Conservation (phyloP, 768 basidiomycete species). For the Trametes cinnabarina region DNA sequence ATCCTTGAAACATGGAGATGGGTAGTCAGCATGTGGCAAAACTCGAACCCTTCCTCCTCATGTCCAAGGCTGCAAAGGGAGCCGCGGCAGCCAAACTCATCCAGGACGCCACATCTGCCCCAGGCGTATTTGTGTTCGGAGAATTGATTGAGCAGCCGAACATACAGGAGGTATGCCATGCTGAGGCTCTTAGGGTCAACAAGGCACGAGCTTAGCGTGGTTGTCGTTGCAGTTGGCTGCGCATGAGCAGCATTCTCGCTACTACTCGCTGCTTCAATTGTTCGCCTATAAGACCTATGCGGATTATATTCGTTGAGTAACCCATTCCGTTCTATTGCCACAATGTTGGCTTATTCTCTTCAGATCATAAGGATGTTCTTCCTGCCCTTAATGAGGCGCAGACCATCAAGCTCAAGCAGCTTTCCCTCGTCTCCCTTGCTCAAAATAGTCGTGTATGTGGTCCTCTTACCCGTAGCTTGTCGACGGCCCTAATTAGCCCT, state of each 20-base stretch:
- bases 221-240: conserved; percentile 71
- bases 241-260: conserved; percentile 61
- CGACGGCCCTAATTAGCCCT: neutral
- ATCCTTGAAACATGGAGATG: conserved; percentile 37
- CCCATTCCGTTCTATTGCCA: neutral
- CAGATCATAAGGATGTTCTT: conserved; percentile 66
- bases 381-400: conserved; percentile 74
- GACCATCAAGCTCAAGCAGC: conserved; percentile 85
- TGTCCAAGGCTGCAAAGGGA: conserved; percentile 89
- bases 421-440: conserved; percentile 86
- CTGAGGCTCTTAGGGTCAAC: neutral
- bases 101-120: conserved; percentile 81
- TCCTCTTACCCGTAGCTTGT: neutral
- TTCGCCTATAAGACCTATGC: conserved; percentile 89
- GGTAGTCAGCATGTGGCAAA: neutral
- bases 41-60: conserved; percentile 60
- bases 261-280: conserved; percentile 67
- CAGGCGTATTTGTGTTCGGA: conserved; percentile 89
- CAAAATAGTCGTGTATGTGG: conserved; percentile 68
- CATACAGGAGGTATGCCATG: conserved; percentile 72
- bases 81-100: conserved; percentile 89
- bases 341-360: no score
- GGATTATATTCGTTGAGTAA: conserved; percentile 64
- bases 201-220: no score
- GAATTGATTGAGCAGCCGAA: conserved; percentile 82